Percentiles rank a stretch among this genome's conserved stretches.
phyloP scores from a whole-genome alignment of 2,329 filamentous ascomycete species.

The Davidsoniella eucalypti region DNA sequence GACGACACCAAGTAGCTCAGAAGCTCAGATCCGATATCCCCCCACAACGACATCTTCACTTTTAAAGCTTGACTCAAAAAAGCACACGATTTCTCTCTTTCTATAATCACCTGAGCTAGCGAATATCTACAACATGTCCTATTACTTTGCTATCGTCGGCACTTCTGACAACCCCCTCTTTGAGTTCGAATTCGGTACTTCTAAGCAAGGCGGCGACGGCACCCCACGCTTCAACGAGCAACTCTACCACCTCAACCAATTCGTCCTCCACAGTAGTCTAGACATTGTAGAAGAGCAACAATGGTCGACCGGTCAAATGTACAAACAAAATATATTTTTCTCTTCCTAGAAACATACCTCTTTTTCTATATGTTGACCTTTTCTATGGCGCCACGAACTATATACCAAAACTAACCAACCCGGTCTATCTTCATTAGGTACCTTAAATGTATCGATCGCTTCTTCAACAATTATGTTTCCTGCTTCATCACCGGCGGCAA shows the following conservation, averaged over 20 bases:
- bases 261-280: slow-evolving; percentile 83
- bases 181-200: slow-evolving; percentile 92
- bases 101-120: not conserved
- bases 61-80: not conserved
- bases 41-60: not conserved
- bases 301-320: slow-evolving; percentile 80
- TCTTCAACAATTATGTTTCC: slow-evolving; percentile 89
- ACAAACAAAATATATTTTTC: slow-evolving; percentile 18
- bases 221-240: slow-evolving; percentile 76
- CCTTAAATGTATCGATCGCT: slow-evolving; percentile 90
- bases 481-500: slow-evolving; percentile 89
- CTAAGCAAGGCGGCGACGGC: slow-evolving; percentile 88
- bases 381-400: too few relatives aligned
- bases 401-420: not conserved
- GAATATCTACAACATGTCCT: slow-evolving; percentile 51
- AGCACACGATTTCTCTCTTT: not conserved
- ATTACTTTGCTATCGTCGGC: slow-evolving; percentile 95
- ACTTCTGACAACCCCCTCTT: slow-evolving; percentile 93
- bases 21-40: not conserved
- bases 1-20: not conserved
- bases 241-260: slow-evolving; percentile 88
- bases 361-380: too few relatives aligned
- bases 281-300: slow-evolving; percentile 95
- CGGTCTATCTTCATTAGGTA: slow-evolving; percentile 44
- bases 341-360: not conserved